Evolutionary conservation across 768 basidiomycete species (phyloP).

Genomic region (Cubamyces sp.): DNA sequence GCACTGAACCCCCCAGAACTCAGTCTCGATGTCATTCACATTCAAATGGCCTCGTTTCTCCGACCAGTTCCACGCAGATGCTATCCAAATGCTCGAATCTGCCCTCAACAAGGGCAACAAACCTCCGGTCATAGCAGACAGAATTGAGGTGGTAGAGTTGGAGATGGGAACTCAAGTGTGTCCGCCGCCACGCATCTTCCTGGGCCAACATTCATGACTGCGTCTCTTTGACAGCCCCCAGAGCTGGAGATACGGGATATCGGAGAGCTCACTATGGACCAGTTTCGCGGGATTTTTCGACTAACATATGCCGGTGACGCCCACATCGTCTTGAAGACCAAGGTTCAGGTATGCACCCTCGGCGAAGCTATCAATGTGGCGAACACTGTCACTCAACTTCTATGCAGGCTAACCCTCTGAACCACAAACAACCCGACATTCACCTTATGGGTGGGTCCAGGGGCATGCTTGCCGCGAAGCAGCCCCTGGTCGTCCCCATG

Average conservation of each 20-base stretch:
- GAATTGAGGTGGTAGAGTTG: constrained; percentile 97
- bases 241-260: constrained; percentile 97
- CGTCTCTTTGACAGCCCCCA: constrained; percentile 68
- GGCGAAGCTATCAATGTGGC: not conserved
- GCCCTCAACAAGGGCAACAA: constrained; percentile 97
- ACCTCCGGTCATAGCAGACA: constrained; percentile 96
- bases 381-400: not conserved
- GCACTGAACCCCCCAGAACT: not conserved
- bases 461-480: constrained; percentile 92
- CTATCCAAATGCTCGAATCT: constrained; percentile 95
- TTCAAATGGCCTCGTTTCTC: constrained; percentile 98
- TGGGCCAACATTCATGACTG: constrained; percentile 2
- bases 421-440: constrained; percentile 89
- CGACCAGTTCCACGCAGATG: constrained; percentile 95
- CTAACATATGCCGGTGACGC: constrained; percentile 95
- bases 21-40: constrained; percentile 73
- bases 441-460: constrained; percentile 81
- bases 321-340: constrained; percentile 81
- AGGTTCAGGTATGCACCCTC: constrained; percentile 74
- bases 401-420: constrained; percentile 87
- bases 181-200: constrained; percentile 8
- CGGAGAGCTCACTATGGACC: constrained; percentile 92
- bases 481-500: constrained; percentile 98
- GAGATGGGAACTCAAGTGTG: constrained; percentile 96
- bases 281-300: constrained; percentile 96